Evolutionary conservation across 805 yeast genomes (phyloP).

Genomic region (Lachancea mirantina): DNA sequence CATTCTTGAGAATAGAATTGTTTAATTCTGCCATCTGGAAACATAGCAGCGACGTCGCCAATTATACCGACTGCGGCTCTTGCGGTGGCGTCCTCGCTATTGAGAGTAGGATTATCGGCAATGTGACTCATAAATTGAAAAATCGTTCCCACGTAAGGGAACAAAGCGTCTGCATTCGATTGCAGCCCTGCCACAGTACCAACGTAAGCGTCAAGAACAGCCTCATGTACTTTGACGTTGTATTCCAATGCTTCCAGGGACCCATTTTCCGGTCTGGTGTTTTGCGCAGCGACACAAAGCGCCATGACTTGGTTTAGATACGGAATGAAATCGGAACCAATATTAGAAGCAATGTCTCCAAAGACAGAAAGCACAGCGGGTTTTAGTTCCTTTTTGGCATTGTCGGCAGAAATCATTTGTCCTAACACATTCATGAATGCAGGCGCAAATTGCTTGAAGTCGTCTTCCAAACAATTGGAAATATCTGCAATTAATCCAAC

Average conservation of each 20-base stretch:
- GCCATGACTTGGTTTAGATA: constrained; percentile 75
- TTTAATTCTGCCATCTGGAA: constrained; percentile 66
- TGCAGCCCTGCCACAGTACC: constrained; percentile 91
- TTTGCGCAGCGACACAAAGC: constrained; percentile 62
- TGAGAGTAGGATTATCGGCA: constrained; percentile 52
- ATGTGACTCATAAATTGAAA: constrained; percentile 60
- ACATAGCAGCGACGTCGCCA: constrained; percentile 90
- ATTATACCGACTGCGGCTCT: constrained; percentile 83
- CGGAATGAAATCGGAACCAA: constrained; percentile 69
- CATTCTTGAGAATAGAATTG: constrained; percentile 63
- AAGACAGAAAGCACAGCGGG: constrained; percentile 87
- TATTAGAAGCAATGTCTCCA: constrained; percentile 90
- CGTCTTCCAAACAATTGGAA: constrained; percentile 75
- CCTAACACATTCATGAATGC: constrained; percentile 82
- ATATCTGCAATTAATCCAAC: constrained; percentile 94
- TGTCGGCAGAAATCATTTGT: constrained; percentile 55
- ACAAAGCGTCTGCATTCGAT: constrained; percentile 56
- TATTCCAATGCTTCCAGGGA: constrained; percentile 74
- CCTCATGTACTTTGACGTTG: constrained; percentile 61
- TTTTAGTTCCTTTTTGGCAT: constrained; percentile 71
- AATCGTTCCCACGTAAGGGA: constrained; percentile 59
- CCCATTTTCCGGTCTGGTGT: constrained; percentile 54
- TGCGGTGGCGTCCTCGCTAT: constrained; percentile 60
- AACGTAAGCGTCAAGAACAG: constrained; percentile 92
- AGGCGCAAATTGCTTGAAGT: constrained; percentile 65